Base-by-base conservation (phyloP, 768 basidiomycete species). In the Boletus reticuloceps region DNA sequence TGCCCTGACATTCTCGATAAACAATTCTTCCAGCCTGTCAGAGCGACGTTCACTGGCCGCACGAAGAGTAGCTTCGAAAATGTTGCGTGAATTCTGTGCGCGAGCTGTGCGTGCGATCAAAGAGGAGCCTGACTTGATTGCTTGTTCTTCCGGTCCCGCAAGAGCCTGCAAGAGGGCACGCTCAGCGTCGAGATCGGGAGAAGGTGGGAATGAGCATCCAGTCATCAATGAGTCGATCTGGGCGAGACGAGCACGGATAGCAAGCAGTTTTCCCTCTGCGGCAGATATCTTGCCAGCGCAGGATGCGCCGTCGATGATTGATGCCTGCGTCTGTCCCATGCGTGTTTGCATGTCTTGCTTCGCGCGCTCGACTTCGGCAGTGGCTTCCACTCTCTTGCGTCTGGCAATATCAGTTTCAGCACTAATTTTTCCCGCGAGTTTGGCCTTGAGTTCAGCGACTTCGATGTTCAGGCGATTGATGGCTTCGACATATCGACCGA, bases 401-500 rank as follows among this genome's bases (percentile, higher is more conserved):
- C 79, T 79, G 67, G 78, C 69, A 40, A 85, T 78, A 4, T 88
- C 88, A 31, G 72, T 79, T 69, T 92, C 89, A 14, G 79, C 64
- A 44, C 73, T 74, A 53, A 81, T 75, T 74, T 88, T 88, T 4
- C 85, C 89, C 5, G 88, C 83, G 39, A 97, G 77, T 72, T 89
- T 91, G 47, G 85, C 84, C 73, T 95, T 94, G 60, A 98, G 83
- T 64, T 90, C 87, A 29, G 84, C 81, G 55, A 98, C 88, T 72
- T 94, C 88, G 38, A 78, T 71, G 61, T 93, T 90, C 59, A 96
- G 86, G 51, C 91, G 78, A 66, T 93, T 90, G 64, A 98, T 97
- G 50, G 93, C 92, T 70, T 93, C 91, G 44, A 97, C 91, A 65
- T 98, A 99, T 72, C 88, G 91, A 36, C 91, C 92, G 58, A 98